These are phyloP conservation scores for Colletotrichum gigasporum DNA, from an alignment of 2,329 filamentous ascomycete species.

Conservation along the genomic window DNA sequence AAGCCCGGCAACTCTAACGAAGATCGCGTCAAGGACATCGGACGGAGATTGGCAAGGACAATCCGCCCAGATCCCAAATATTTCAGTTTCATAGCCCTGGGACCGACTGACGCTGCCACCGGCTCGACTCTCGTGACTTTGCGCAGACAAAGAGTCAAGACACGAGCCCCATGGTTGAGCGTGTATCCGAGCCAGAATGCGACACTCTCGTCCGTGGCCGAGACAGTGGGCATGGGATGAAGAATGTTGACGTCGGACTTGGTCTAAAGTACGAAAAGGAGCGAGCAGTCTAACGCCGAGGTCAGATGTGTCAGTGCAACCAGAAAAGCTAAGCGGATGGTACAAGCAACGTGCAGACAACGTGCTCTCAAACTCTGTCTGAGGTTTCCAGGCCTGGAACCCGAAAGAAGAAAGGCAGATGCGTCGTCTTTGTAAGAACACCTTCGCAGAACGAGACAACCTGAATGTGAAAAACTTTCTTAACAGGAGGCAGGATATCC, in stretches of 20 bases:
- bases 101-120: not conserved
- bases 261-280: conserved; percentile 1
- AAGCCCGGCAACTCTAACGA: conserved; percentile 20
- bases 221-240: conserved; percentile 16
- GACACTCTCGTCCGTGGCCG: conserved; percentile 14
- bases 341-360: not conserved
- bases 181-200: not conserved
- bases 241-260: conserved; percentile 11
- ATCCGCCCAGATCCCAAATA: not conserved
- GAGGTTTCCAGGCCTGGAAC: too few relatives aligned
- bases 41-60: conserved; percentile 15
- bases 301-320: not conserved
- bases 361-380: not conserved
- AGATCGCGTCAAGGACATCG: conserved; percentile 18
- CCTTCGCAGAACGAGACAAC: not conserved
- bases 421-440: too few relatives aligned
- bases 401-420: not conserved
- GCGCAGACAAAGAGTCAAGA: not conserved
- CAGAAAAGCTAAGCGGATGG: not conserved
- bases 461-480: not conserved
- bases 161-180: not conserved
- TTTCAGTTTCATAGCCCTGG: not conserved
- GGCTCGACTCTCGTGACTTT: not conserved
- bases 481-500: not conserved
- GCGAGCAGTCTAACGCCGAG: not conserved